Base-by-base conservation (phyloP, 139 green algal species). In the Coelastrella sp. region DNA sequence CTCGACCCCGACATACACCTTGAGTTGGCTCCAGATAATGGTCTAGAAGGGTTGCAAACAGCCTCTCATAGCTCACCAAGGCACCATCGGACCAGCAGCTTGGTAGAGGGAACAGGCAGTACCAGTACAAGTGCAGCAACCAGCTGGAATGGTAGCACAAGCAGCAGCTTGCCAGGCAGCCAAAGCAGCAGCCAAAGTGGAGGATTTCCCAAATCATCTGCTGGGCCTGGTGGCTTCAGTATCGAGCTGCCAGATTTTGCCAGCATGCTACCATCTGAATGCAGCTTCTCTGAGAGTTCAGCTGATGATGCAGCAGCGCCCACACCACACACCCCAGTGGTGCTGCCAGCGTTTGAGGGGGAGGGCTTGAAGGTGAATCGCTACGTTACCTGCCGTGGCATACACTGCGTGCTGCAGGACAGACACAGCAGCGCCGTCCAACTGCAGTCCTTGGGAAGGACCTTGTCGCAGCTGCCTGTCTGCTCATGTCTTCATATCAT, bases 251-350 rank as follows among this genome's bases (percentile, higher is more conserved):
- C 81, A 5, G 81, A 87, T 13, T 87, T 87, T 87, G 61, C 81
- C 14, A 65, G 47, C 19, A 80, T 88, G 83, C 68, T 88, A 23
- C 83, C 83, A 22, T 56, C 66, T 11, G 83, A 88, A 22, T 88
- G 83, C 68, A 54, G 54, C 83, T 88, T 88, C 11, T 56, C 68
- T 5, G 68, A 80, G 4, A 88, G 83, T 73, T 54, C 17, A 10
- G 20, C 32, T 22, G 83, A 88, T 54, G 66, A 88, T 57, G 83
- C 19, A 59, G 23, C 32, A 14, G 68, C 66, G 4, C 83, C 83
- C 54, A 88, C 83, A 58, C 83, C 83, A 58, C 83, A 88, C 54
- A 88, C 83, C 5, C 83, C 83, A n/a, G 68, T 58, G 47, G 68
- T 80, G 16, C 16, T 47, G 47, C 23, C 47, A 13, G 23, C 71